These are phyloP conservation scores for Waitea zeae DNA, from an alignment of 1,284 basidiomycete species.

Conservation along the genomic window DNA sequence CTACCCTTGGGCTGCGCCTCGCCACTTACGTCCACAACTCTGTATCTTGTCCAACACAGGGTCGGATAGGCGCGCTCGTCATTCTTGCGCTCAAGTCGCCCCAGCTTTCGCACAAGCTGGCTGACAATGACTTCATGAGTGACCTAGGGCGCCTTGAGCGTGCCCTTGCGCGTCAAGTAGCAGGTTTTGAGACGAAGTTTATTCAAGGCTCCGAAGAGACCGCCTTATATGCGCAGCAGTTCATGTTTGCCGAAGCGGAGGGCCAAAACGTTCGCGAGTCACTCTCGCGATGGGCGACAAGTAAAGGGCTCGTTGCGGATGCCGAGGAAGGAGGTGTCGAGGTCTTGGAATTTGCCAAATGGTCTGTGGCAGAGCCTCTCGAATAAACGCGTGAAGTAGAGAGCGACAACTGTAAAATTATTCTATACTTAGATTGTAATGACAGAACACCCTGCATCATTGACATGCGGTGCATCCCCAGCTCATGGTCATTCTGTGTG, in stretches of 20 bases:
- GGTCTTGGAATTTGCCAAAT: conserved; percentile 47
- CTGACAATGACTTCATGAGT: conserved; percentile 23
- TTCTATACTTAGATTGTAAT: no score
- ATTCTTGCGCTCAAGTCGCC: conserved; percentile 40
- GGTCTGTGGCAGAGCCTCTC: conserved; percentile 40
- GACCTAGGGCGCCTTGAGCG: conserved; percentile 58
- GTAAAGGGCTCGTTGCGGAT: conserved; percentile 27
- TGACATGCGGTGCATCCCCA: no score
- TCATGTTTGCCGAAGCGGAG: conserved; percentile 44
- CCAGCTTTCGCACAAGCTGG: conserved; percentile 23
- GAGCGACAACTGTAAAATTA: no score
- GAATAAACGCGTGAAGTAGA: no score
- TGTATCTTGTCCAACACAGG: conserved; percentile 28
- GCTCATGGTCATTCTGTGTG: no score
- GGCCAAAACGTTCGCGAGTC: conserved; percentile 44
- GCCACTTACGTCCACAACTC: conserved; percentile 70
- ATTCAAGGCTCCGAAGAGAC: conserved; percentile 30
- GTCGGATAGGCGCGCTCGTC: conserved; percentile 56
- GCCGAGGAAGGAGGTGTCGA: conserved; percentile 30
- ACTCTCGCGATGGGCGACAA: conserved; percentile 48
- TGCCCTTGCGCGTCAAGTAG: conserved; percentile 70
- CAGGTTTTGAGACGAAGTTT: conserved; percentile 65
- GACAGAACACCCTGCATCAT: no score
- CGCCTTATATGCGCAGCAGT: conserved; percentile 66
- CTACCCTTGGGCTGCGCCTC: conserved; percentile 35